phyloP scores from a whole-genome alignment of 495 filamentous ascomycete genomes.

The Parathielavia hyrcaniae region DNA sequence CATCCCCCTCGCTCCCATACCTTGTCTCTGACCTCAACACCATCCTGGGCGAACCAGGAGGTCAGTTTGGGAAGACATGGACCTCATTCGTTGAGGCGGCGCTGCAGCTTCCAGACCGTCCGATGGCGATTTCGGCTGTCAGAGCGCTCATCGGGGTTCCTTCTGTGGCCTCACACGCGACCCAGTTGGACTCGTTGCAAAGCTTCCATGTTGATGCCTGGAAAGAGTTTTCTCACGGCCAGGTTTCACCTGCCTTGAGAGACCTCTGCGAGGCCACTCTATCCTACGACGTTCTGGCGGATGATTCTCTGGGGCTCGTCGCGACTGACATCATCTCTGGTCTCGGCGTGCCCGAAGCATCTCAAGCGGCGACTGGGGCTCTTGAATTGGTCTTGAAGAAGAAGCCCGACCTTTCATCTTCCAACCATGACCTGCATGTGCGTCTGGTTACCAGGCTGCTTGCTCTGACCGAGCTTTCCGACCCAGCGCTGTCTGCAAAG shows the following conservation, averaged over 20 bases:
- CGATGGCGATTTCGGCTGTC: conserved; percentile 25
- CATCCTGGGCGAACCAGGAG: conserved; percentile 33
- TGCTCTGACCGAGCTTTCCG: conserved; percentile 40
- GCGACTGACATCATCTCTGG: conserved; percentile 26
- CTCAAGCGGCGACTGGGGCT: conserved; percentile 28
- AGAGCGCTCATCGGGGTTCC: conserved; percentile 37
- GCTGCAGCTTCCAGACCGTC: conserved; percentile 22
- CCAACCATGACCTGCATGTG: conserved; percentile 35
- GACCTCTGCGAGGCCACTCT: conserved; percentile 40
- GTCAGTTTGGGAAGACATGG: conserved; percentile 35
- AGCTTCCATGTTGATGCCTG: conserved; percentile 35
- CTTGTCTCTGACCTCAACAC: conserved; percentile 36
- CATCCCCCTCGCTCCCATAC: conserved; percentile 32
- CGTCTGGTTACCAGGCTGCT: conserved; percentile 40
- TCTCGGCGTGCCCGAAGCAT: conserved; percentile 15
- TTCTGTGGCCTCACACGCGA: conserved; percentile 25
- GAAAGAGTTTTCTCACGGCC: conserved; percentile 28
- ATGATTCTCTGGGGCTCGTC: conserved; percentile 25
- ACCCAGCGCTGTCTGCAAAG: conserved; percentile 27
- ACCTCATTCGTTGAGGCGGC: conserved; percentile 30
- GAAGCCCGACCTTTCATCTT: conserved; percentile 30
- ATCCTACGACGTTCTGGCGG: conserved; percentile 29
- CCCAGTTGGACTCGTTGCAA: conserved; percentile 34
- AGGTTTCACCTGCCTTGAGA: conserved; percentile 22
- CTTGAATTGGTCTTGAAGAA: conserved; percentile 39